Evolutionary conservation across 1,284 basidiomycete genomes (phyloP).

Genomic region (Austroboletus novae-zelandiae): DNA sequence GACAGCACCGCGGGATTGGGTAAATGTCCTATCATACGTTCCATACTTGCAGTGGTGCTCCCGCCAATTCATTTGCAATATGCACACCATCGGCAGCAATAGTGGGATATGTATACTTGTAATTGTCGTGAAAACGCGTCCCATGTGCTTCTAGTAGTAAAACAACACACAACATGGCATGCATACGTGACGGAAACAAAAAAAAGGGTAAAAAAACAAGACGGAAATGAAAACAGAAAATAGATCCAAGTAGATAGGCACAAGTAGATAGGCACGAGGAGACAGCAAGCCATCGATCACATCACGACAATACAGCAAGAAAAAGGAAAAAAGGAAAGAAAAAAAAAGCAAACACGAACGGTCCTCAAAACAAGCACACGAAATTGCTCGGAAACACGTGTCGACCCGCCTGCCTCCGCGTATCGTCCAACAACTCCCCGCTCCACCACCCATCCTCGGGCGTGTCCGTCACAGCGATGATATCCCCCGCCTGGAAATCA

Average conservation of each 20-base stretch:
- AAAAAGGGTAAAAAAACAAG: neutral
- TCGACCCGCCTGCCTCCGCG: constrained; percentile 70
- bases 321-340: neutral
- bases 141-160: neutral
- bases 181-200: neutral
- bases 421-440: constrained; percentile 82
- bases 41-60: no score
- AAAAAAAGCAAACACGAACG: neutral
- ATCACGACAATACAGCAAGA: no score
- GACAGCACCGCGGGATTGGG: no score
- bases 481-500: constrained; percentile 88
- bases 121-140: no score
- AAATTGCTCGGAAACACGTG: constrained; percentile 95
- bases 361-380: constrained; percentile 50
- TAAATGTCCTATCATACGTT: no score
- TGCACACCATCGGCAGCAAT: no score
- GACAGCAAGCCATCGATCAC: no score
- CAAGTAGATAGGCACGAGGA: no score
- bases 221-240: neutral
- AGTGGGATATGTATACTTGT: no score
- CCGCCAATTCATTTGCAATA: no score
- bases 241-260: constrained; percentile 1
- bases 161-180: neutral
- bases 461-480: constrained; percentile 89
- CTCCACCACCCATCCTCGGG: constrained; percentile 97